phyloP scores from a whole-genome alignment of 768 basidiomycete species.

The Auriscalpium microsporum region DNA sequence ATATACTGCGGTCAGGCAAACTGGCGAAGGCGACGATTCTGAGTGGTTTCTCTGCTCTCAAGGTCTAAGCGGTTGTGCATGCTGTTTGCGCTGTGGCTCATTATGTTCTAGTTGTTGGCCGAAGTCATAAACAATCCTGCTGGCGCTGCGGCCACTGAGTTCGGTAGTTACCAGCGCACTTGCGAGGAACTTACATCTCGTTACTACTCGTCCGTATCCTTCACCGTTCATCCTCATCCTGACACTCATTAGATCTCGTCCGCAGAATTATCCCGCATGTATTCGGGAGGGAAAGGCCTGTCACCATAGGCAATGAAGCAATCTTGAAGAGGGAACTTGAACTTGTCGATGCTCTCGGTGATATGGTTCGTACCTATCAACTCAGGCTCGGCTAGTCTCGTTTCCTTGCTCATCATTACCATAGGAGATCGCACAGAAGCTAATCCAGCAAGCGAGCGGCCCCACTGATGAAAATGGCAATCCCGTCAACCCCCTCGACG shows the following conservation, averaged over 20 bases:
- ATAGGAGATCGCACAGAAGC: constrained; percentile 50
- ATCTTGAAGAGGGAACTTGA: constrained; percentile 48
- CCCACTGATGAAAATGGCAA: constrained; percentile 36
- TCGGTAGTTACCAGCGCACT: constrained; percentile 31
- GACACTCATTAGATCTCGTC: background rate
- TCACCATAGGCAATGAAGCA: constrained; percentile 30
- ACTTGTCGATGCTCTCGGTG: constrained; percentile 56
- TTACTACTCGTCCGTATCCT: constrained; percentile 46
- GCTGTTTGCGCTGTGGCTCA: background rate
- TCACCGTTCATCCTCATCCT: background rate
- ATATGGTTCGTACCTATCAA: constrained; percentile 36
- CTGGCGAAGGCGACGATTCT: constrained; percentile 53
- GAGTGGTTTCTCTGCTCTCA: constrained; percentile 49
- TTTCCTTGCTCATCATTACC: background rate
- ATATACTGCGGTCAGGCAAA: constrained; percentile 32
- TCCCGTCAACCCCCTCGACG: constrained; percentile 47
- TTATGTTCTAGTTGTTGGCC: constrained; percentile 5
- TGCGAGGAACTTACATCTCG: constrained; percentile 39
- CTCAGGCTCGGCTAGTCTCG: background rate
- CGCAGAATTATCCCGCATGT: constrained; percentile 51
- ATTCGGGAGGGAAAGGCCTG: constrained; percentile 44
- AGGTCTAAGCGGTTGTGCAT: constrained; percentile 25
- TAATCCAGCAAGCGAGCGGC: constrained; percentile 32
- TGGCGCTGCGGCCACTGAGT: constrained; percentile 28
- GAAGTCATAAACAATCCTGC: constrained; percentile 44